Base-by-base conservation (phyloP, 371 early-diverging fungal species). In the Smittium culicis region DNA sequence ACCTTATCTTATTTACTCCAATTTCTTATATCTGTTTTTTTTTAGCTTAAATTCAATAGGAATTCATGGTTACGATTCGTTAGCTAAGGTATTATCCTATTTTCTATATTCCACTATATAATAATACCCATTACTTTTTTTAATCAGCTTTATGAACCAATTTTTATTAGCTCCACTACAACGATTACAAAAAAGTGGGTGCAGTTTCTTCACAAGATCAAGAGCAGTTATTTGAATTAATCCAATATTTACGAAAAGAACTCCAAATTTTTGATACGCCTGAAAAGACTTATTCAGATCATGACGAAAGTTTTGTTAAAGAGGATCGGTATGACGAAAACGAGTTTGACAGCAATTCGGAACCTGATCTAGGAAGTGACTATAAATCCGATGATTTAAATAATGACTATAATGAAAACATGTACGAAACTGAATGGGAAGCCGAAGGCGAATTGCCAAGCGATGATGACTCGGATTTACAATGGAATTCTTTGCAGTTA, bases 361-460 rank as follows among this genome's bases (percentile, higher is more conserved):
- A 62, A 20, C 14, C 30, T 34, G 35, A 34, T 32, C 29, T 5
- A 5, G 62, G 30, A 62, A 35, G 35, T 20, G 62, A 62, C 35
- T 25, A 30, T 25, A 35, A 5, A 5, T 30, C 14, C 3, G 34
- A 62, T 62, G 11, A 16, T 14, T 20, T 16, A 28, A 20, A 25
- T 34, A 20, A 14, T 34, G 62, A 35, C 3, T 25, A 62, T 25
- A 14, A 35, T 25, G 62, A 35, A 27, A 62, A 62, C 32, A 35
- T 34, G 14, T 34, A 62, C 32, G 62, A 62, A 29, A 62, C 33
- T 3, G 62, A 62, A 29, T 62, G 27, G 30, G 62, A 62, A 16
- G n/a, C n/a, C 34, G 27, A 25, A 24, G 62, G 24, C 24, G 62
- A 62, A 20, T 28, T 34, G 2, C 16, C 14, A 5, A 62, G 30